phyloP scores from a whole-genome alignment of 257 asterid genomes.

The Rubia yunnanensis region DNA sequence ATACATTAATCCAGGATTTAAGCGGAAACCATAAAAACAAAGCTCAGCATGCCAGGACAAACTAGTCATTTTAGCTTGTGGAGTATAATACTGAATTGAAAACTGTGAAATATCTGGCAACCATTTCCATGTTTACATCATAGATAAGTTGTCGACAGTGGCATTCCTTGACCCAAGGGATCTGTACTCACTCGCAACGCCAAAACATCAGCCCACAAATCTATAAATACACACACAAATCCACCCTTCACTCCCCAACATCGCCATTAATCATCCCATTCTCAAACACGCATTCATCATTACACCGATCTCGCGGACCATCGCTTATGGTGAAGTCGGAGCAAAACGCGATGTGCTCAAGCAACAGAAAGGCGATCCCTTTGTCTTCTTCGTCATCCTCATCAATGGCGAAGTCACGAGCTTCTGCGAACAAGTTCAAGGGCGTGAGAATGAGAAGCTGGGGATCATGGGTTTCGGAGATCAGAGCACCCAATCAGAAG shows the following conservation, averaged over 20 bases:
- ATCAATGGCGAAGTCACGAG: constrained; percentile 1
- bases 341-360: constrained; percentile 17
- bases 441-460: constrained; percentile 97
- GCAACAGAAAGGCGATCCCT: neutral
- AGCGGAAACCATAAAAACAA: too few relatives aligned
- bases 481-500: constrained; percentile 89
- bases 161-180: constrained; percentile 37
- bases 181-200: constrained; percentile 11
- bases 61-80: constrained; percentile 23
- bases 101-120: constrained; percentile 53
- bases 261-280: neutral
- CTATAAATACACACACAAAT: constrained; percentile 2
- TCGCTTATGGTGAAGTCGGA: constrained; percentile 58
- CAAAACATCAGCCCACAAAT: constrained; percentile 17
- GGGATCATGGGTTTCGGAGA: constrained; percentile 92
- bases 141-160: constrained; percentile 15
- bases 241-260: constrained; percentile 14
- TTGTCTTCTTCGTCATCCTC: constrained; percentile 9
- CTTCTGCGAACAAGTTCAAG: constrained; percentile 55
- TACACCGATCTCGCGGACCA: neutral
- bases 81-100: constrained; percentile 13
- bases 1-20: too few relatives aligned
- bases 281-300: constrained; percentile 6
- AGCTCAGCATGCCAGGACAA: constrained; percentile 3
- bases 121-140: constrained; percentile 40